phyloP scores from a whole-genome alignment of 2,329 filamentous ascomycete genomes.

The Zalaria sp. region DNA sequence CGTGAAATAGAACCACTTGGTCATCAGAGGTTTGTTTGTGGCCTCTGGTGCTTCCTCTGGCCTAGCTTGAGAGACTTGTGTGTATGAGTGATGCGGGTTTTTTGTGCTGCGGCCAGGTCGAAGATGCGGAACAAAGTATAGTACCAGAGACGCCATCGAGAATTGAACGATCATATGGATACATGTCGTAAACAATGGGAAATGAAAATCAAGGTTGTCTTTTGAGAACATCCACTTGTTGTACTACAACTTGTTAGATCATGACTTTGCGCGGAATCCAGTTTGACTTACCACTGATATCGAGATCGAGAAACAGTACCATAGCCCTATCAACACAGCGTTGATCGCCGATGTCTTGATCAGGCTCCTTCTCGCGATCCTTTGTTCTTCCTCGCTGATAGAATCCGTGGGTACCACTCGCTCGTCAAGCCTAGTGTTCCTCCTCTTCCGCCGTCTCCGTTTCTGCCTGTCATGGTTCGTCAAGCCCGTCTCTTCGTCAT shows the following conservation, averaged over 20 bases:
- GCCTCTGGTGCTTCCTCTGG: constrained; percentile 10
- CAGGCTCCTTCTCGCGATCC: constrained; percentile 61
- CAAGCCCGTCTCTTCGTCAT: constrained; percentile 83
- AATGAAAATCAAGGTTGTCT: constrained; percentile 75
- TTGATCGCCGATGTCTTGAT: constrained; percentile 59
- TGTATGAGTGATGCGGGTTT: constrained; percentile 12
- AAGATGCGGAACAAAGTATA: constrained; percentile 70
- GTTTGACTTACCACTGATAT: constrained; percentile 64
- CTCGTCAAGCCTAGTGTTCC: constrained; percentile 55
- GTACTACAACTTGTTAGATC: constrained; percentile 43
- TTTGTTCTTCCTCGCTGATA: constrained; percentile 57
- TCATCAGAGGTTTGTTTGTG: constrained; percentile 53
- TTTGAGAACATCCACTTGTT: constrained; percentile 99
- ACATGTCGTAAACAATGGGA: constrained; percentile 87
- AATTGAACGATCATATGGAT: constrained; percentile 97
- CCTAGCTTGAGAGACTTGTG: constrained; percentile 5
- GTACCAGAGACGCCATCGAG: constrained; percentile 56
- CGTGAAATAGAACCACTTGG: constrained; percentile 79
- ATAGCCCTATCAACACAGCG: constrained; percentile 65
- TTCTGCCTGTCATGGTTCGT: constrained; percentile 58
- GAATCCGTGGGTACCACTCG: constrained; percentile 47
- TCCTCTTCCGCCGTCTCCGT: constrained; percentile 48
- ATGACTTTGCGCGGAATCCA: neutral
- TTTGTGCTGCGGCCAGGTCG: constrained; percentile 47
- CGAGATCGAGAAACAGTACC: constrained; percentile 82